Percentiles rank a stretch among this genome's conserved stretches.
These are phyloP conservation scores for Delitschia confertaspora DNA, from an alignment of 495 filamentous ascomycete species.

Conservation along the genomic window DNA sequence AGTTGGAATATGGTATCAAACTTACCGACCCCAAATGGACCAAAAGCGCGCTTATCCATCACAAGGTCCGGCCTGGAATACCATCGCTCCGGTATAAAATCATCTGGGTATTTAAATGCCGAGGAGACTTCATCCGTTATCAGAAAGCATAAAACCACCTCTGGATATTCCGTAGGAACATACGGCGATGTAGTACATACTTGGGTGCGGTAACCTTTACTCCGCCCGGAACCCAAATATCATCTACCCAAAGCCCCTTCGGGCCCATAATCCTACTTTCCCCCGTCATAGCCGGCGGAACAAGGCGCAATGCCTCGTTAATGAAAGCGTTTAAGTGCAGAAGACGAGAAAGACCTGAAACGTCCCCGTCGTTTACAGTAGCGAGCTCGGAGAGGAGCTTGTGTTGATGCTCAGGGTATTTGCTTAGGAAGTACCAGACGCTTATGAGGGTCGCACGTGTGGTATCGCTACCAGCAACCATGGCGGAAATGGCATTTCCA, in stretches of 20 bases:
- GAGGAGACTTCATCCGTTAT: not conserved
- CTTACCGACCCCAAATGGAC: slow-evolving; percentile 12
- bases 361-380: not conserved
- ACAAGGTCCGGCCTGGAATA: slow-evolving; percentile 10
- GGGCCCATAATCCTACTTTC: not conserved
- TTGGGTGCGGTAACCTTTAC: slow-evolving; percentile 10
- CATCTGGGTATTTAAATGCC: not conserved
- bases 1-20: not conserved
- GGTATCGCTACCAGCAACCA: slow-evolving; percentile 11
- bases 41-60: slow-evolving; percentile 8
- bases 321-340: slow-evolving; percentile 13
- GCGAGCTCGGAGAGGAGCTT: not conserved
- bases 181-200: slow-evolving; percentile 4
- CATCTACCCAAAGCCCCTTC: slow-evolving; percentile 9
- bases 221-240: slow-evolving; percentile 10
- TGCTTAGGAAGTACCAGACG: slow-evolving; percentile 5
- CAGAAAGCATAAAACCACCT: not conserved
- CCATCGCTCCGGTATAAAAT: slow-evolving; percentile 22
- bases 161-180: not conserved
- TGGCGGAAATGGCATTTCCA: too few species aligned
- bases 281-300: slow-evolving; percentile 9
- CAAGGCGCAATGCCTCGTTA: slow-evolving; percentile 13
- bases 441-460: slow-evolving; percentile 6
- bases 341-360: not conserved
- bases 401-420: slow-evolving; percentile 8